A percentile compares a stretch with the other conserved stretches of the same genome.
Conservation (phyloP, 768 basidiomycete genomes). For the Boletus edulis region DNA sequence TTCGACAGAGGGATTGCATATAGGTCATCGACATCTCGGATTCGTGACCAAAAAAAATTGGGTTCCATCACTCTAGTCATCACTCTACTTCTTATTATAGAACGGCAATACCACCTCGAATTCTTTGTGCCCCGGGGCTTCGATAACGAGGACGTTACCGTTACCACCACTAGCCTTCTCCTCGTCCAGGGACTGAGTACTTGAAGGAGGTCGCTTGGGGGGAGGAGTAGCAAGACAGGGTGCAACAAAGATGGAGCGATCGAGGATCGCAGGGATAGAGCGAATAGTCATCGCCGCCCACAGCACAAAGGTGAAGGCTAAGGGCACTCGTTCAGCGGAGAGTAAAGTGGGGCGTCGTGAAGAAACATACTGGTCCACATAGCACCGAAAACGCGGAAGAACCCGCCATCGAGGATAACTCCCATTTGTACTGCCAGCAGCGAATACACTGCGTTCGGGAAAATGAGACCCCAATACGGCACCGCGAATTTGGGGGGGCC, state of each 20-base stretch:
- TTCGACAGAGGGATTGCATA: too few species aligned
- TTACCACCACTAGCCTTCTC: slow-evolving; percentile 7
- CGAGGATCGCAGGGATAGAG: slow-evolving; percentile 44
- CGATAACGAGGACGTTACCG: too few species aligned
- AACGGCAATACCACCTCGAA: too few species aligned
- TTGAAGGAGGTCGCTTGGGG: background rate
- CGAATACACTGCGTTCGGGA: slow-evolving; percentile 54
- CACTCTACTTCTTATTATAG: too few species aligned
- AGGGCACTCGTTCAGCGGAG: background rate
- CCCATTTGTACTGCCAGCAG: slow-evolving; percentile 50
- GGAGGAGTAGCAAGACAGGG: slow-evolving; percentile 37
- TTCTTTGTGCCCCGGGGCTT: too few species aligned
- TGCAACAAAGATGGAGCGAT: slow-evolving; percentile 47
- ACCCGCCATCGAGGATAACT: slow-evolving; percentile 43
- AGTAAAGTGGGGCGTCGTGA: background rate
- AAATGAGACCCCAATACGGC: slow-evolving; percentile 54
- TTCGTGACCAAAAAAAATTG: too few species aligned
- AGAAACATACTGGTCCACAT: slow-evolving; percentile 46
- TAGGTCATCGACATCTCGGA: too few species aligned
- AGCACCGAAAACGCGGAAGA: slow-evolving; percentile 53
- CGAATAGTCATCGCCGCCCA: slow-evolving; percentile 42
- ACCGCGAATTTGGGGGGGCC: slow-evolving; percentile 41
- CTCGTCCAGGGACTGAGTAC: background rate
- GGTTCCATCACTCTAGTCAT: too few species aligned
- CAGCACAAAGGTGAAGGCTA: slow-evolving; percentile 41